Conservation (phyloP, 352 stramenopile genomes). For the Phytophthora sp. region DNA sequence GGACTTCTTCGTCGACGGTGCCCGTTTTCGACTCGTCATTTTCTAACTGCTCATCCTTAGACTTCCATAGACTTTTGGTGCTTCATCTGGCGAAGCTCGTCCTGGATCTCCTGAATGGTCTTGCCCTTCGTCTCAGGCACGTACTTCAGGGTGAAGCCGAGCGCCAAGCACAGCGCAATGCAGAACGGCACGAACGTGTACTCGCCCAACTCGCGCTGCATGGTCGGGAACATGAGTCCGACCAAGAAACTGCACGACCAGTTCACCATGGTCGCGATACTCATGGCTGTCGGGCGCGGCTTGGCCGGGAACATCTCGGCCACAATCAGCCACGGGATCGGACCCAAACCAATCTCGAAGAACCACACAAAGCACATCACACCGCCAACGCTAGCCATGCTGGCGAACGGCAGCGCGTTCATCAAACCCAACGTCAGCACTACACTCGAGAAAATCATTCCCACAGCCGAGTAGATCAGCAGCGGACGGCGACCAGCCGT, state of each 20-base stretch:
- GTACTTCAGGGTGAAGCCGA: conserved; percentile 82
- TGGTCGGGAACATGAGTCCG: conserved; percentile 92
- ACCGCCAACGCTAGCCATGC: conserved; percentile 61
- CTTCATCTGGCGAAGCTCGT: conserved; percentile 48
- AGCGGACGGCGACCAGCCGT: conserved; percentile 69
- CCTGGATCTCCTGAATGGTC: conserved; percentile 75
- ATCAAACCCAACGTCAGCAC: conserved; percentile 72
- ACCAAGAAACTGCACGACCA: conserved; percentile 97
- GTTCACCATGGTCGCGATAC: conserved; percentile 93
- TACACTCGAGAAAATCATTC: conserved; percentile 75
- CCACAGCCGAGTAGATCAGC: conserved; percentile 70
- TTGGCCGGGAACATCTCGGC: conserved; percentile 97
- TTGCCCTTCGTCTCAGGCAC: conserved; percentile 93
- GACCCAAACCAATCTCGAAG: conserved; percentile 78
- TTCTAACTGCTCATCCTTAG: conserved; percentile 23
- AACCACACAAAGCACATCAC: conserved; percentile 85
- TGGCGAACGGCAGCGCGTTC: conserved; percentile 67
- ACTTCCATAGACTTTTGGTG: conserved; percentile 33
- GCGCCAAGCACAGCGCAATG: conserved; percentile 72
- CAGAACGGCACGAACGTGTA: conserved; percentile 93
- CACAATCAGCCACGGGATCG: conserved; percentile 97
- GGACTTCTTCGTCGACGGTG: conserved; percentile 7
- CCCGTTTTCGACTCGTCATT: neutral
- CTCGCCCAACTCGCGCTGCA: conserved; percentile 83
- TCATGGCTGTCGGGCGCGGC: conserved; percentile 92